Conservation (phyloP, 2,329 filamentous ascomycete species). For the Phaeosphaeriaceae sp. region DNA sequence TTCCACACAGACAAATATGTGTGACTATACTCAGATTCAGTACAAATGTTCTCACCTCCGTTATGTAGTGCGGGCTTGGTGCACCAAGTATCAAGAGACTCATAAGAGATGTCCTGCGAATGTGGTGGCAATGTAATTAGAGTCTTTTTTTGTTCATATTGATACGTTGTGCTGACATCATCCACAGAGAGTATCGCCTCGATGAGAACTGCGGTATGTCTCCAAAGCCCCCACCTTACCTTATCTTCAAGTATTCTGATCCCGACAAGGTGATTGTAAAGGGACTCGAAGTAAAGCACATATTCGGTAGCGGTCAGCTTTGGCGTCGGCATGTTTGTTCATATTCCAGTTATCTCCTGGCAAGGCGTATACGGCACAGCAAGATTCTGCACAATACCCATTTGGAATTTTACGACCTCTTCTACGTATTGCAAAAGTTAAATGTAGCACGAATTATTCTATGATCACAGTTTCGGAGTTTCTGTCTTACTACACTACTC, state of each 20-base stretch:
- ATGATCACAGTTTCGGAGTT: conserved; percentile 7
- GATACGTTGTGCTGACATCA: conserved; percentile 12
- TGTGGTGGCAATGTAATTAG: conserved; percentile 57
- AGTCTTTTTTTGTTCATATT: conserved; percentile 10
- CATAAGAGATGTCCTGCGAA: conserved; percentile 63
- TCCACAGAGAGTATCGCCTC: conserved; percentile 54
- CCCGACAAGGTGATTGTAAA: conserved; percentile 44
- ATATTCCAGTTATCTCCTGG: conserved; percentile 22
- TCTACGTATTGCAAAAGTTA: conserved; percentile 23
- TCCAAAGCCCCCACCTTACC: not conserved
- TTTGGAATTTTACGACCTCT: conserved; percentile 23
- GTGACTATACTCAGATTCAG: conserved; percentile 65
- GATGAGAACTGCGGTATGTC: conserved; percentile 56
- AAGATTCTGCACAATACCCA: conserved; percentile 43
- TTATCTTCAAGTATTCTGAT: conserved; percentile 17
- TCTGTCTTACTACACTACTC: conserved; percentile 10
- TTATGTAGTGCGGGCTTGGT: conserved; percentile 64
- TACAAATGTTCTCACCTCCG: conserved; percentile 63
- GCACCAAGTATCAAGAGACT: conserved; percentile 60
- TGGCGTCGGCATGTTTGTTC: conserved; percentile 12
- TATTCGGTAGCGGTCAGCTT: conserved; percentile 8
- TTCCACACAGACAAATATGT: conserved; percentile 51
- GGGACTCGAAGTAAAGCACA: conserved; percentile 24
- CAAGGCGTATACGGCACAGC: conserved; percentile 41
- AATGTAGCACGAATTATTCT: conserved; percentile 34